Evolutionary conservation across 805 yeast species (phyloP).

Genomic region (Monosporozyma solicola): DNA sequence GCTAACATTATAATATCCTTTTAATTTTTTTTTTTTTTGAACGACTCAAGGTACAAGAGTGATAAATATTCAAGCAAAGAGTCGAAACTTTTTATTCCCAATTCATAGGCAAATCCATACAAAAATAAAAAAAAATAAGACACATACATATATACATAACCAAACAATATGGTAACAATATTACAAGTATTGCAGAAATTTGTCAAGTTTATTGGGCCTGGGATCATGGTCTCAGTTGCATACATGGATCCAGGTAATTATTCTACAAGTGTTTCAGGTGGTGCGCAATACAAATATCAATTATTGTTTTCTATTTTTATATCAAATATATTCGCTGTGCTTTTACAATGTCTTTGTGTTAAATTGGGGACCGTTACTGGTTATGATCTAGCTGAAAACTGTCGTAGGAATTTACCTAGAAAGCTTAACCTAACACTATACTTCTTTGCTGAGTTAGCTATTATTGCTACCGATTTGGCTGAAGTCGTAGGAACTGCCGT

Average conservation of each 20-base stretch:
- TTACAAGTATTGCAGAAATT: constrained; percentile 34
- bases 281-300: constrained; percentile 72
- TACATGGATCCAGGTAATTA: constrained; percentile 98
- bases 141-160: background rate
- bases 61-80: too few relatives aligned
- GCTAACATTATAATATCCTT: background rate
- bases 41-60: background rate
- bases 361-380: constrained; percentile 93
- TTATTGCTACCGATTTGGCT: constrained; percentile 86
- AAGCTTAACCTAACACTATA: constrained; percentile 52
- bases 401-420: constrained; percentile 64
- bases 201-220: constrained; percentile 75
- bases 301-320: constrained; percentile 70
- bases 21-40: background rate
- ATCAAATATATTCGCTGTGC: constrained; percentile 78
- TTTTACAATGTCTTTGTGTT: constrained; percentile 79
- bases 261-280: constrained; percentile 89
- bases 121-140: background rate
- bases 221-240: constrained; percentile 90
- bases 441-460: constrained; percentile 72
- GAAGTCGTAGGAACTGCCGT: constrained; percentile 94
- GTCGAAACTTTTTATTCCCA: background rate
- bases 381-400: constrained; percentile 77
- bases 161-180: background rate
- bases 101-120: background rate